Evolutionary conservation across 2,329 filamentous ascomycete species (phyloP).

Genomic region (Cyclaneusma minus): DNA sequence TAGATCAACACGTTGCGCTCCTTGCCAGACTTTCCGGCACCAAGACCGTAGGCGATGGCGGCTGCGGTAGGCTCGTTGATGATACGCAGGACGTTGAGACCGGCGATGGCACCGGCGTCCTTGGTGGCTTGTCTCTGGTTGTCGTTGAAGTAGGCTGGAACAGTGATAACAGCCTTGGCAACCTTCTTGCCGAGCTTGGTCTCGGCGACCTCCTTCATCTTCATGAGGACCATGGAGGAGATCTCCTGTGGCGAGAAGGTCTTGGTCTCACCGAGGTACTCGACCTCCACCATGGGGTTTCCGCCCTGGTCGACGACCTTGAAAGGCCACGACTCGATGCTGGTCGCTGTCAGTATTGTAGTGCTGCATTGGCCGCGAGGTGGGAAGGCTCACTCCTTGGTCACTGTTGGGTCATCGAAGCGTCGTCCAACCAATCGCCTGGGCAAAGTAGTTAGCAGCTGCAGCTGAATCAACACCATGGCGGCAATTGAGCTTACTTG

Average conservation of each 20-base stretch:
- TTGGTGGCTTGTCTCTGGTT: conserved; percentile 99
- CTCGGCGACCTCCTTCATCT: conserved; percentile 99
- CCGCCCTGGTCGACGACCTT: conserved; percentile 85
- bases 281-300: conserved; percentile 83
- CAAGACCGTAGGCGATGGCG: conserved; percentile 95
- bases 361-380: too few species aligned
- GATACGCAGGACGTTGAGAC: conserved; percentile 97
- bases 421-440: conserved; percentile 96
- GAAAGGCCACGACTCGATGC: conserved; percentile 98
- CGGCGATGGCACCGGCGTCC: conserved; percentile 94
- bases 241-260: conserved; percentile 96
- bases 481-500: conserved; percentile 48
- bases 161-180: conserved; percentile 96
- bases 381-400: too few species aligned
- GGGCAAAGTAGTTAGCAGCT: conserved; percentile 1
- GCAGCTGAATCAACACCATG: not conserved
- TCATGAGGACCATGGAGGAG: conserved; percentile 95
- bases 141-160: conserved; percentile 99
- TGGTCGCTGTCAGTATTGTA: too few species aligned
- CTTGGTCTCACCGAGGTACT: conserved; percentile 92
- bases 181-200: conserved; percentile 97
- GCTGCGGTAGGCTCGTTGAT: conserved; percentile 99
- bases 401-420: conserved; percentile 89
- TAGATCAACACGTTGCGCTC: conserved; percentile 99
- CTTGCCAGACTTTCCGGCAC: conserved; percentile 86